Evolutionary conservation across 2,329 filamentous ascomycete species (phyloP).

Genomic region (Plenodomus biglobosus): DNA sequence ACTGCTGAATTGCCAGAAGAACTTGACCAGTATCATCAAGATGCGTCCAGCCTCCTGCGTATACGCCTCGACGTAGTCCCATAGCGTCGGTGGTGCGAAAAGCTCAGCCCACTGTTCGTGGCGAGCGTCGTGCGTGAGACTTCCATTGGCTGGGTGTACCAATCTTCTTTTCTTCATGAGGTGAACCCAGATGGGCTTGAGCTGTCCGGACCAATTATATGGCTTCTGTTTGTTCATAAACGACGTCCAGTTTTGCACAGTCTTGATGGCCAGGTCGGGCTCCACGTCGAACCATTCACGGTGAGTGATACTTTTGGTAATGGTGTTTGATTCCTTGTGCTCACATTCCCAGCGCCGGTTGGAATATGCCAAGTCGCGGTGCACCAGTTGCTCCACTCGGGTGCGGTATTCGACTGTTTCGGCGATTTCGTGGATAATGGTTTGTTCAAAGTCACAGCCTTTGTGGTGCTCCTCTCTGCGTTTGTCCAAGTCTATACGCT

Average conservation of each 20-base stretch:
- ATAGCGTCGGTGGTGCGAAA: constrained; percentile 6
- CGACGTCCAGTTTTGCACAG: constrained; percentile 11
- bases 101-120: constrained; percentile 8
- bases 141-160: background rate
- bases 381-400: constrained; percentile 7
- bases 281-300: constrained; percentile 13
- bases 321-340: background rate
- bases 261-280: constrained; percentile 4
- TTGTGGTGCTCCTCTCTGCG: constrained; percentile 7
- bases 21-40: background rate
- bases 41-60: background rate
- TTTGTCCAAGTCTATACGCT: background rate
- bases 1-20: background rate
- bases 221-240: constrained; percentile 14
- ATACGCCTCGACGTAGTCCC: constrained; percentile 1
- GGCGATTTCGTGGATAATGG: background rate
- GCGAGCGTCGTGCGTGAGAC: constrained; percentile 3
- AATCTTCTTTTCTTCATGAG: constrained; percentile 3
- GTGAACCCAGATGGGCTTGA: constrained; percentile 12
- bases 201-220: constrained; percentile 6
- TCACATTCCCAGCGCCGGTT: background rate
- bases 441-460: background rate
- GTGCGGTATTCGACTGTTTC: constrained; percentile 1
- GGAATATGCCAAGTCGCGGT: constrained; percentile 4
- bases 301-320: constrained; percentile 1